These are phyloP conservation scores for Termitomyces sp. DNA, from an alignment of 768 basidiomycete species.

Conservation along the genomic window DNA sequence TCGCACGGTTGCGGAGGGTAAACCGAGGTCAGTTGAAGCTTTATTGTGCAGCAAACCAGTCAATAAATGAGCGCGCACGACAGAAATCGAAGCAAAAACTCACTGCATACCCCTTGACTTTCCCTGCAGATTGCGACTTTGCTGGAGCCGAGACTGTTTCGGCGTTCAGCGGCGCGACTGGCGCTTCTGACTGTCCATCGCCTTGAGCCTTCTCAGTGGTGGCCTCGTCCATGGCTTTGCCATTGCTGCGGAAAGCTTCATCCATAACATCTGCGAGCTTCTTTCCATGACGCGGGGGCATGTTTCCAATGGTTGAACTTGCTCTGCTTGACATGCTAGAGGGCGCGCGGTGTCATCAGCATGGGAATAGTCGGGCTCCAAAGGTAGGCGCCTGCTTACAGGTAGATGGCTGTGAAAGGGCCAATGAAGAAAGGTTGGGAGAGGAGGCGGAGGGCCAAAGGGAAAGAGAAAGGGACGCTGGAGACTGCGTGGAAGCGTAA, in stretches of 20 bases:
- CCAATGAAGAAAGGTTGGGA: background rate
- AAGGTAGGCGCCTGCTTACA: background rate
- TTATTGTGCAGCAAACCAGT: background rate
- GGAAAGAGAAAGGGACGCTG: background rate
- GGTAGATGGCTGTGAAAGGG: background rate
- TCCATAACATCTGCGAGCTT: constrained; percentile 27
- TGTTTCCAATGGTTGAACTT: constrained; percentile 30
- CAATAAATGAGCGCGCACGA: background rate
- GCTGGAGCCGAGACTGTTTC: constrained; percentile 14
- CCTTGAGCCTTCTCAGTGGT: constrained; percentile 18
- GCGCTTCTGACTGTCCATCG: constrained; percentile 21
- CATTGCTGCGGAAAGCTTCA: constrained; percentile 23
- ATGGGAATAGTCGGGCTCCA: background rate
- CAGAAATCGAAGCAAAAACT: background rate
- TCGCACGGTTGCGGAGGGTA: constrained; percentile 38
- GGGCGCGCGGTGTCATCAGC: background rate
- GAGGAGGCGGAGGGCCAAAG: background rate
- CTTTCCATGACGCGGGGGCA: constrained; percentile 23
- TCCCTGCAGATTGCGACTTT: constrained; percentile 19
- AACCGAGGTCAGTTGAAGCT: constrained; percentile 17
- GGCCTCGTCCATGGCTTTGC: constrained; percentile 13
- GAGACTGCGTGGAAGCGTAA: constrained; percentile 11
- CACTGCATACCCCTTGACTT: constrained; percentile 20
- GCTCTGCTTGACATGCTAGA: constrained; percentile 26
- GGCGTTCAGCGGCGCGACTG: background rate